Base-by-base conservation (phyloP, 495 filamentous ascomycete species). In the Penicillium alfredii region DNA sequence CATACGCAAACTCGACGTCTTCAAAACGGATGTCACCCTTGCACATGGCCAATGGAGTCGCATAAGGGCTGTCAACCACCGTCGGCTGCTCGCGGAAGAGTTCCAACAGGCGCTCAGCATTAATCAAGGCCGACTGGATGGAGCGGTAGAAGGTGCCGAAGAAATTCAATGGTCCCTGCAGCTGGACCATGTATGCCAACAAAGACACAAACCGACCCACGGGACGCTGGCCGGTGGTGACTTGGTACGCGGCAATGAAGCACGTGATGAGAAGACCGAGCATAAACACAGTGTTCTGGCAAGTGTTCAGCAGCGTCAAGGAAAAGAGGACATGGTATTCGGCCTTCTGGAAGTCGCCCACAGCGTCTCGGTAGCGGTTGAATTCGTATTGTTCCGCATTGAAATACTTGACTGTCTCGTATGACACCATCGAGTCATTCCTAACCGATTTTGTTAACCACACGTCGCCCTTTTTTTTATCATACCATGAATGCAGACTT, bases 331-430 rank as follows among this genome's bases (percentile, higher is more conserved):
- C 88, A 44, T 84, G 80, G 55, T 92, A 89, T 62, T 96, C 92
- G 29, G 86, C 84, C 35, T 62, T 69, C 58, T 98, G 93, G 61
- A 80, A 96, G 35, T 82, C 82, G 17, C 71, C 64, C 13, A 98
- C 86, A 3, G 90, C 87, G 2, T 69, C 58, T 11, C 86, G 74
- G 51, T 90, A 95, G 6, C 93, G 80, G 23, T 79, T 75, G 58
- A 94, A 96, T 51, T 98, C 92, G 58, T 89, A 94, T 5, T 78
- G 71, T 55, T 98, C 92, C 2, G 92, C 90, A 53, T 96, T 96
- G 73, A 98, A 98, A 55, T 97, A 97, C 58, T 98, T 97, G 51
- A 98, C 92, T 15, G 92, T 97, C 60, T 98, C 92, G 56, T 97
- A 98, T 8, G 88, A 92, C 22, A 88, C 80, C 75, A 98, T 93